Conservation (phyloP, 2,329 filamentous ascomycete genomes). For the Xylariales sp. region DNA sequence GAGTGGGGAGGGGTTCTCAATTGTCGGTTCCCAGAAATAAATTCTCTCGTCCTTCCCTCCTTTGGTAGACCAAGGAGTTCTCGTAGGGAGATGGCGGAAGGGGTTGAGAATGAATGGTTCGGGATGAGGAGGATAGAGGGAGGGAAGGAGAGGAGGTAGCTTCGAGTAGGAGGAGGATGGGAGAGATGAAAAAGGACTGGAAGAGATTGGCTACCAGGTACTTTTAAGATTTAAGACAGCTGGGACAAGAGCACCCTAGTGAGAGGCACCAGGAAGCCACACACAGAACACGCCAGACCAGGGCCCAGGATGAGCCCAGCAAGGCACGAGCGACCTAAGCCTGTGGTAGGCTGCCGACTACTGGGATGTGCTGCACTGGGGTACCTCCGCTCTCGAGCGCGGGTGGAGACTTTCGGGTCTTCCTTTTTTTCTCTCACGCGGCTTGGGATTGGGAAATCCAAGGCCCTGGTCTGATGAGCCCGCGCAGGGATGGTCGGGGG, state of each 20-base stretch:
- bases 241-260: conserved; percentile 10
- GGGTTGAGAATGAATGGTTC: conserved; percentile 52
- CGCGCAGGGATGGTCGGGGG: conserved; percentile 6
- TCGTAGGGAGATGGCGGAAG: conserved; percentile 29
- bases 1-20: not conserved
- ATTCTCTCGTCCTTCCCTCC: conserved; percentile 28
- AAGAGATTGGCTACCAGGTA: conserved; percentile 42
- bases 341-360: conserved; percentile 5
- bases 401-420: too few relatives aligned
- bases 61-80: conserved; percentile 35
- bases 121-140: conserved; percentile 33
- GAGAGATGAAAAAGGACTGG: conserved; percentile 53
- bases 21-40: conserved; percentile 6
- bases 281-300: conserved; percentile 7
- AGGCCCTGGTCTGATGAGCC: conserved; percentile 4
- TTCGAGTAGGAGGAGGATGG: conserved; percentile 51
- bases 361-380: conserved; percentile 1
- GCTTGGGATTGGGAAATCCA: conserved; percentile 1
- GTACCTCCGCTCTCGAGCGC: conserved; percentile 6
- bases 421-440: too few relatives aligned
- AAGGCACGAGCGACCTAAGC: conserved; percentile 5
- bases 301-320: conserved; percentile 7
- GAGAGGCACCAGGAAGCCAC: conserved; percentile 3
- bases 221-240: conserved; percentile 44
- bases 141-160: conserved; percentile 30